phyloP scores from a whole-genome alignment of 345 rosid genomes.

The Rhodomyrtus tomentosa region DNA sequence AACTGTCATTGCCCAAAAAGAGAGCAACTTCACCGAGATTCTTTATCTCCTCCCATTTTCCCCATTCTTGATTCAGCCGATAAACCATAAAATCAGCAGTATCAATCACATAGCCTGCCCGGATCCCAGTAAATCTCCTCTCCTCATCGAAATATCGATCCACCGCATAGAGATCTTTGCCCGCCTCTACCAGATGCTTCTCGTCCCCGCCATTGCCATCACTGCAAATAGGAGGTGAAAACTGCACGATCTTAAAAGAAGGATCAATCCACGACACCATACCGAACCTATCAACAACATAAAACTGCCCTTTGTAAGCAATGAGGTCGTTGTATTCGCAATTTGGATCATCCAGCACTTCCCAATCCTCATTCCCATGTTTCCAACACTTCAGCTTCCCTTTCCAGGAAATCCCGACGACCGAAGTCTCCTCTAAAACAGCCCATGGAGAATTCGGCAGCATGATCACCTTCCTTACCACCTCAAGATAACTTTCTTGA shows the following conservation, averaged over 20 bases:
- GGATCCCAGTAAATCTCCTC: neutral
- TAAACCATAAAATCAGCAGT: conserved; percentile 16
- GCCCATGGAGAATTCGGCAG: neutral
- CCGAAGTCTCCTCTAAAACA: neutral
- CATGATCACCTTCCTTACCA: neutral
- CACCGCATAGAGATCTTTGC: conserved; percentile 6
- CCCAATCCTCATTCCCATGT: conserved; percentile 8
- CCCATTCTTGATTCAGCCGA: conserved; percentile 21
- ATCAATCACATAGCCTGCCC: neutral
- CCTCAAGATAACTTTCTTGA: neutral
- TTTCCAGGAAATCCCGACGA: neutral
- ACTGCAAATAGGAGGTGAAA: neutral
- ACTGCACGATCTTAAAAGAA: neutral
- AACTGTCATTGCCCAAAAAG: conserved; percentile 11
- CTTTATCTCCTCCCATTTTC: conserved; percentile 22
- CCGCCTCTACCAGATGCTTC: conserved; percentile 6
- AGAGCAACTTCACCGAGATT: conserved; percentile 11
- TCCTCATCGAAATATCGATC: neutral
- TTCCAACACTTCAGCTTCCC: conserved; percentile 5
- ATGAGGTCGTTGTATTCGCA: neutral
- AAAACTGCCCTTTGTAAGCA: conserved; percentile 1
- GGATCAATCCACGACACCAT: conserved; percentile 5
- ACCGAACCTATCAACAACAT: conserved; percentile 3
- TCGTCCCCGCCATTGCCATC: neutral
- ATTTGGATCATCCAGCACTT: neutral